Base-by-base conservation (phyloP, 257 asterid species). In the Salvia miltiorrhiza region DNA sequence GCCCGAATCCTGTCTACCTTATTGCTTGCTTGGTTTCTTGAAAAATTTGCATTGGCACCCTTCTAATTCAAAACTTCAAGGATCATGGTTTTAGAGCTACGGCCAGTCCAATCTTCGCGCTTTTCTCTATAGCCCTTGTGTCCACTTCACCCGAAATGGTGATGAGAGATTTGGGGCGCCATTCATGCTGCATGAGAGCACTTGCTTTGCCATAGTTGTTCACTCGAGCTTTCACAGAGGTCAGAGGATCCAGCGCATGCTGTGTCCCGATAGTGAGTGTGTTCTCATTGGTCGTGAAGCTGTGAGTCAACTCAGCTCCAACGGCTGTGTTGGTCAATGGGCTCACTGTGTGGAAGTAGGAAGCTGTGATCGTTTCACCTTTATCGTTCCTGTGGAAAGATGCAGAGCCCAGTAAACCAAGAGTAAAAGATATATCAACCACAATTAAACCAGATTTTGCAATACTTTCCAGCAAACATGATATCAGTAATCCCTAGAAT, bases 91-190 rank as follows among this genome's bases (percentile, higher is more conserved):
- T 91, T 59, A 94, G 95, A 53, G 96, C 97, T 13, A 94, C 71
- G 55, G 97, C 93, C 77, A 94, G 63, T 37, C 99, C 99, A 3
- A 94, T 69, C 80, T 91, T 91, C 0, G 99, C 96, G 20, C 96
- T 94, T 73, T 89, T 94, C 82, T 94, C 99, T 9, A 89, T 79
- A 56, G 99, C 97, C 75, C 84, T 70, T 9, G 99, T 91, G 86
- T 94, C 97, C 59, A 94, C 98, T 79, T 94, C 99, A 39, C 99
- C 97, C 0, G 99, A 87, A 41, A 94, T 86, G 57, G 97, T 94
- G 83, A 94, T 56, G 72, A 90, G 83, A 35, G 99, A 94, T 75
- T 72, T 91, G 7, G 99, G 97, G 61, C 92, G 90, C 92, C 93
- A 94, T 52, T 83, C 89, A 9, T 94, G 99, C 81, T 91, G 99